Percentiles rank a stretch among this genome's conserved stretches.
Conservation (phyloP, 1,284 basidiomycete genomes). For the Irpex sp. region DNA sequence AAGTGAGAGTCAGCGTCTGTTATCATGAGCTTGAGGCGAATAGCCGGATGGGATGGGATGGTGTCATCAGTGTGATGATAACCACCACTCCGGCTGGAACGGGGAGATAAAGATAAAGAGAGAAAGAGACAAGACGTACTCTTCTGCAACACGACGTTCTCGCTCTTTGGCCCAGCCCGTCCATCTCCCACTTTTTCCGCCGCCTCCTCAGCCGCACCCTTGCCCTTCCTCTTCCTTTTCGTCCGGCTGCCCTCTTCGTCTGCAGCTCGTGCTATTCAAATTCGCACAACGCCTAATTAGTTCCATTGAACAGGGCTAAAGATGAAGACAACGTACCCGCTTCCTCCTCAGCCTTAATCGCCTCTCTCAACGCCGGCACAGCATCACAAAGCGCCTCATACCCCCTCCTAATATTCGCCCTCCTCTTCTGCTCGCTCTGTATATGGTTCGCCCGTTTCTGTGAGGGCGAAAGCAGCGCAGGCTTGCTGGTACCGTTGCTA, state of each 20-base stretch:
- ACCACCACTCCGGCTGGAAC: not conserved
- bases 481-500: constrained; percentile 15
- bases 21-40: not conserved
- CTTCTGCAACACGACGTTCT: constrained; percentile 79
- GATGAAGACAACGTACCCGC: constrained; percentile 19
- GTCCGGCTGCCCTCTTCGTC: constrained; percentile 14
- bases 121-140: constrained; percentile 50
- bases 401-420: constrained; percentile 85
- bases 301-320: too few relatives aligned
- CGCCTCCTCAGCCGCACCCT: constrained; percentile 10
- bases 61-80: not conserved
- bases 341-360: constrained; percentile 63
- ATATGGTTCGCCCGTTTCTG: constrained; percentile 95
- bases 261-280: too few relatives aligned
- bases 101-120: not conserved
- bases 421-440: constrained; percentile 83
- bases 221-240: constrained; percentile 27
- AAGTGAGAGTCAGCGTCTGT: constrained; percentile 3
- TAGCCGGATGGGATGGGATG: too few relatives aligned
- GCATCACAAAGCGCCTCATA: constrained; percentile 82
- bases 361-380: constrained; percentile 74
- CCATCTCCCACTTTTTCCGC: constrained; percentile 61
- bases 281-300: too few relatives aligned
- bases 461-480: constrained; percentile 38
- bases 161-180: constrained; percentile 76